phyloP scores from a whole-genome alignment of 2,329 filamentous ascomycete species.

The Diaporthe eres region DNA sequence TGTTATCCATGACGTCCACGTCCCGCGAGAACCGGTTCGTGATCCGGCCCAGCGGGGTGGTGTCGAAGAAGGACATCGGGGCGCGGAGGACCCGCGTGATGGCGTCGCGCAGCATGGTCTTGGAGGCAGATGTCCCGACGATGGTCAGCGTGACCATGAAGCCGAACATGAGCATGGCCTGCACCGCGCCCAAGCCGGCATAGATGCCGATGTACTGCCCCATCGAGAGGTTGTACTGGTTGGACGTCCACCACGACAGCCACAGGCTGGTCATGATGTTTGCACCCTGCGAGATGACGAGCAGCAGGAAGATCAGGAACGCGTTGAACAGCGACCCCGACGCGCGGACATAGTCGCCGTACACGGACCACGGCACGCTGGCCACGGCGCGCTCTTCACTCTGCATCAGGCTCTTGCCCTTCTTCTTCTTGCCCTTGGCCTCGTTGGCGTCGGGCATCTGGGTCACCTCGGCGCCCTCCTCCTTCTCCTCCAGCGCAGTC shows the following conservation, averaged over 20 bases:
- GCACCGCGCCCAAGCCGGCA: conserved; percentile 78
- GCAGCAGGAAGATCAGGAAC: conserved; percentile 72
- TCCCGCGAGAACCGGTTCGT: conserved; percentile 97
- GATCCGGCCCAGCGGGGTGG: conserved; percentile 93
- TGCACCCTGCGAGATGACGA: conserved; percentile 82
- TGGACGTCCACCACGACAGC: conserved; percentile 93
- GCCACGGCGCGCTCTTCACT: conserved; percentile 77
- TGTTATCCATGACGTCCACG: conserved; percentile 97
- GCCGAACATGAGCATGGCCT: conserved; percentile 82
- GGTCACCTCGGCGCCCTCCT: conserved; percentile 66
- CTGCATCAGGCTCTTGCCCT: conserved; percentile 78
- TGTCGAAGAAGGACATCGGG: conserved; percentile 96
- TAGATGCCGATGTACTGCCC: conserved; percentile 81
- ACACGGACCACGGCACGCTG: conserved; percentile 85
- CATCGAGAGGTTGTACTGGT: conserved; percentile 77
- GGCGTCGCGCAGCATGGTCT: conserved; percentile 83
- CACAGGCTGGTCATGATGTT: conserved; percentile 92
- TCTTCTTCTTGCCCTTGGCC: conserved; percentile 68
- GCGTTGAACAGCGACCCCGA: conserved; percentile 80
- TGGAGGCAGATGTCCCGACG: conserved; percentile 85
- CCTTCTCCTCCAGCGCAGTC: conserved; percentile 79
- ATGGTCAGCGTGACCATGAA: conserved; percentile 86
- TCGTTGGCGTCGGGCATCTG: conserved; percentile 47
- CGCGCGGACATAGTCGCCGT: conserved; percentile 81
- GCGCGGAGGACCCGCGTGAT: conserved; percentile 81